Percentiles rank a stretch among this genome's conserved stretches.
phyloP scores from a whole-genome alignment of 805 yeast genomes.

The Wickerhamiella domercqiae region DNA sequence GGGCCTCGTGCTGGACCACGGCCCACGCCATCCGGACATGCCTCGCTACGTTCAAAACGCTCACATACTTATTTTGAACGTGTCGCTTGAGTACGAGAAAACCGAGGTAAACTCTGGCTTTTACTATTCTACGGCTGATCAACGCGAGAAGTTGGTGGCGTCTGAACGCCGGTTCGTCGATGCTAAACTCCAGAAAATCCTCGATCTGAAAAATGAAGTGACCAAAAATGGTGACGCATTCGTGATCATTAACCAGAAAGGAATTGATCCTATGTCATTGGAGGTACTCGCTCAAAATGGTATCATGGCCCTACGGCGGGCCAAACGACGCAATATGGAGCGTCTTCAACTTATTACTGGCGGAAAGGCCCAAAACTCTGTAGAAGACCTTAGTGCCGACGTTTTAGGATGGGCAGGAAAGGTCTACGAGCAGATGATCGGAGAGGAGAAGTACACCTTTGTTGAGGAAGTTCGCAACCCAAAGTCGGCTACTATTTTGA shows the following conservation, averaged over 20 bases:
- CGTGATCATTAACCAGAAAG: slow-evolving; percentile 94
- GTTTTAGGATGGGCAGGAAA: slow-evolving; percentile 79
- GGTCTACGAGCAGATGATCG: slow-evolving; percentile 83
- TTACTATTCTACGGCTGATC: slow-evolving; percentile 88
- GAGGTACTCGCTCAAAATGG: slow-evolving; percentile 87
- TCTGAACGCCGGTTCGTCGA: slow-evolving; percentile 90
- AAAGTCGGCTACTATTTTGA: slow-evolving; percentile 76
- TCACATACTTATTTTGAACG: slow-evolving; percentile 72
- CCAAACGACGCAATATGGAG: slow-evolving; percentile 98
- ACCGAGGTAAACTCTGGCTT: slow-evolving; percentile 95
- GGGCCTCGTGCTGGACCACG: slow-evolving; percentile 93
- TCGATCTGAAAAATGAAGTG: slow-evolving; percentile 84
- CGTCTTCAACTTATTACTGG: slow-evolving; percentile 91
- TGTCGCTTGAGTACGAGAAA: slow-evolving; percentile 90
- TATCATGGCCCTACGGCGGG: slow-evolving; percentile 89
- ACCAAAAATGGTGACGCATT: slow-evolving; percentile 69
- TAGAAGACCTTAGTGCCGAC: slow-evolving; percentile 71
- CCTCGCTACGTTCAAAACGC: slow-evolving; percentile 80
- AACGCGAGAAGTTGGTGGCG: slow-evolving; percentile 85
- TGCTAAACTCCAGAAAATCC: slow-evolving; percentile 77
- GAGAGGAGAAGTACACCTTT: slow-evolving; percentile 95
- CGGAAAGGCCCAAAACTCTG: slow-evolving; percentile 95
- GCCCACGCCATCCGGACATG: slow-evolving; percentile 99
- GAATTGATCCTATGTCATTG: slow-evolving; percentile 95
- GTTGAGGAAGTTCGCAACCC: slow-evolving; percentile 80